Percentiles rank a stretch among this genome's conserved stretches.
phyloP scores from a whole-genome alignment of 2,329 filamentous ascomycete species.

The Claviceps capensis region DNA sequence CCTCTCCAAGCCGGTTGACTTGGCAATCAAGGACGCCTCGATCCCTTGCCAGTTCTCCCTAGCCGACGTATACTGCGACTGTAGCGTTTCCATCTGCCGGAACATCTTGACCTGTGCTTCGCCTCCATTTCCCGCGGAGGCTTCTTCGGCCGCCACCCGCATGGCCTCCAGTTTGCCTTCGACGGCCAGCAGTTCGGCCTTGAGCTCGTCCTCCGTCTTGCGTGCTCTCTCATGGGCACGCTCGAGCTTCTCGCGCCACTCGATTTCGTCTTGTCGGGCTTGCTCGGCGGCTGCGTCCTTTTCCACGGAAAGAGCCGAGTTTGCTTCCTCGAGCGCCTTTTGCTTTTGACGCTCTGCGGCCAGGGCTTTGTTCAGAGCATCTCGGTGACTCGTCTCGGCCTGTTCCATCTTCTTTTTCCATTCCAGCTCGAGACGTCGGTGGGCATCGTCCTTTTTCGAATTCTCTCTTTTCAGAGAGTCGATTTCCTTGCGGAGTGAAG shows the following conservation, averaged over 20 bases:
- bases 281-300: constrained; percentile 63
- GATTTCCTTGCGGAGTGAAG: constrained; percentile 28
- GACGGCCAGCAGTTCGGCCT: constrained; percentile 60
- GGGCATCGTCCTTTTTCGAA: constrained; percentile 47
- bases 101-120: constrained; percentile 82
- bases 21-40: constrained; percentile 68
- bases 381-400: constrained; percentile 49
- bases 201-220: constrained; percentile 61
- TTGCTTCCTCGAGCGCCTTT: constrained; percentile 41
- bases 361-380: constrained; percentile 52
- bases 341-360: constrained; percentile 48
- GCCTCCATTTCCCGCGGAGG: constrained; percentile 65
- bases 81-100: constrained; percentile 86
- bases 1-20: constrained; percentile 67
- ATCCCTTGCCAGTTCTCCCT: constrained; percentile 98
- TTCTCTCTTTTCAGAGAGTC: constrained; percentile 32
- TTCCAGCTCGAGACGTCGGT: constrained; percentile 56
- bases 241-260: constrained; percentile 59
- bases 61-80: constrained; percentile 87
- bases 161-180: constrained; percentile 86
- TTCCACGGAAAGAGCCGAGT: constrained; percentile 60
- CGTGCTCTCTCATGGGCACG: constrained; percentile 57
- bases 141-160: constrained; percentile 76
- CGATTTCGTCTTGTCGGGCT: constrained; percentile 51
- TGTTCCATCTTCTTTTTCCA: constrained; percentile 53